Conservation (phyloP, 2,329 filamentous ascomycete genomes). For the Clarireedia homoeocarpa region DNA sequence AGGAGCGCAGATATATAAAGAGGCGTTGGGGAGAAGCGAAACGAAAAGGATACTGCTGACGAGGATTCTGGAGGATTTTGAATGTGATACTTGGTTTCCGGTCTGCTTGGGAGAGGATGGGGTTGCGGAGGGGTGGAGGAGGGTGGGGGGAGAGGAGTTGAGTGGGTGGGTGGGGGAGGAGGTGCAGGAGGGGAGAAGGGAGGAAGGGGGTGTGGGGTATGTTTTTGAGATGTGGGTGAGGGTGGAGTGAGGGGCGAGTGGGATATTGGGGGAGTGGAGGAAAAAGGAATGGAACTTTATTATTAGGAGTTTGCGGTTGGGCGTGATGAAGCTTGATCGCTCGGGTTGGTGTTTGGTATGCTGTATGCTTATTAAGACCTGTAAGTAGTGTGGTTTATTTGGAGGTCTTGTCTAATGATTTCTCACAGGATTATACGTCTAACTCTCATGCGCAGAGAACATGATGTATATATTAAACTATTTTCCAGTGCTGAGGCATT, state of each 20-base stretch:
- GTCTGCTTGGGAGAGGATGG: slow-evolving; percentile 39
- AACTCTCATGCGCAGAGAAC: no score
- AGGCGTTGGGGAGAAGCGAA: slow-evolving; percentile 53
- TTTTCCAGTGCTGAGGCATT: no score
- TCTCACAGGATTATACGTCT: no score
- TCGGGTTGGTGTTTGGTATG: no score
- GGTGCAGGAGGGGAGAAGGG: slow-evolving; percentile 46
- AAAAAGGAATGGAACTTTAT: not conserved
- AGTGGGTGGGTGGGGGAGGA: slow-evolving; percentile 59
- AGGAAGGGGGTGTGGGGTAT: slow-evolving; percentile 58
- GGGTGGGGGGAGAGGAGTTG: slow-evolving; percentile 43
- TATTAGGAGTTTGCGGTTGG: not conserved
- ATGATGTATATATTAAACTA: no score
- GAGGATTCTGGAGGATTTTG: slow-evolving; percentile 58
- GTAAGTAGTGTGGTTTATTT: no score
- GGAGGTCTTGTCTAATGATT: no score
- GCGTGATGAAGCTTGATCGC: not conserved
- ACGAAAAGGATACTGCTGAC: slow-evolving; percentile 62
- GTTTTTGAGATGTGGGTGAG: slow-evolving; percentile 70
- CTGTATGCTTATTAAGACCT: no score
- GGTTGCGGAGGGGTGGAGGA: slow-evolving; percentile 43
- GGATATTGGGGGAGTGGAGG: not conserved
- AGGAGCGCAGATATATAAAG: slow-evolving; percentile 75
- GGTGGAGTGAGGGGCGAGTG: slow-evolving; percentile 12
- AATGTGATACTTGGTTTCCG: slow-evolving; percentile 70